Base-by-base conservation (phyloP, 768 basidiomycete species). In the Naganishia onofrii region DNA sequence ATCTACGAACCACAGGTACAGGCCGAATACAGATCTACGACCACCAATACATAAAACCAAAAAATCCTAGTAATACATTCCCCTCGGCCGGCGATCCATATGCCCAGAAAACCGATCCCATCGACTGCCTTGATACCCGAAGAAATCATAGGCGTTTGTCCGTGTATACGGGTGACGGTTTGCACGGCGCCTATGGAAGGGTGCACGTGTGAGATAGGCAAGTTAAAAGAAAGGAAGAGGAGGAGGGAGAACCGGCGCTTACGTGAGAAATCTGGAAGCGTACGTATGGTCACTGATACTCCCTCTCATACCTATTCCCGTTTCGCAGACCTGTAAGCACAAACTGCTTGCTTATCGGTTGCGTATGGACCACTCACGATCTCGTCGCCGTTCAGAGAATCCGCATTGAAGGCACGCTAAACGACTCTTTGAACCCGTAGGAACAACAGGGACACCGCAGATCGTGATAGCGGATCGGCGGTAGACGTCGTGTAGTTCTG, bases 341-440 rank as follows among this genome's bases (percentile, higher is more conserved):
- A 42, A 2, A 2, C 15, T 42, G 3, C 12, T 36, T 15, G 4
- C n/a, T 56, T 56, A 28, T 3, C 29, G 8, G 1, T 8, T 32
- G 19, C 28, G 12, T 32, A 28, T 19, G 28, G 29, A 7, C 31
- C 29, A 51, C 48, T 36, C 34, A 58, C 57, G 57, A 58, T 38
- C 23, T 13, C 28, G 38, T 9, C 28, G 28, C 34, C 56, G 56
- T 17, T 58, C 57, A 32, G 57, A 34, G 32, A 32, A 58, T 17
- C 57, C 57, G 57, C 57, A 58, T 32, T 23, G 31, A 12, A 58
- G 13, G 57, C 57, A 58, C 21, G 32, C 57, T 15, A 58, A n/a
- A 6, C 57, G 34, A n/a, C 19, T 29, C 34, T 58, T 58, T 2
- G 57, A 58, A 5, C 57, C 57, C 57, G 36, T 32, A 1, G 57